Evolutionary conservation across 1,139 yeast species (phyloP), one percentile per base, ranked within the genome.

Genomic region (Meyerozyma athensensis): DNA sequence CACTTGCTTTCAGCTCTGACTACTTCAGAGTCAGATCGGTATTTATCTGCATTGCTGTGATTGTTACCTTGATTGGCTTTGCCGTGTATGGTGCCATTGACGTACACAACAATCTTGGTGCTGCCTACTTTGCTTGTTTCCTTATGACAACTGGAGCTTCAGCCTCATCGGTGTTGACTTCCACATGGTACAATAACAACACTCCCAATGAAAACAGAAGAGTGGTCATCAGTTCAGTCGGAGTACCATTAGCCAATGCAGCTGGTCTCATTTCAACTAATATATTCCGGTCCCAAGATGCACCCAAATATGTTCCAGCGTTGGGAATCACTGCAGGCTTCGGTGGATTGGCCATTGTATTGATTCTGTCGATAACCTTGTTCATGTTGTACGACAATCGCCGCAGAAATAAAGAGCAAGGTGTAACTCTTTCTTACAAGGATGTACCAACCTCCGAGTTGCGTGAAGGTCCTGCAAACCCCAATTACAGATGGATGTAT

Each of bases 161-260:
- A 9, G 62, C 62, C n/a, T 57, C 63, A 1, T 57, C 62, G 7
- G 77, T 71, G 7, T 56, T 72, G 39, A 65, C 73, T 2, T 68
- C 74, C 1, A 65, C 76, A 1, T 72, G 77, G 77, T 72, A 71
- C 47, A 72, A 67, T 46, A 72, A 72, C 52, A 72, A 72, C 45
- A 69, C 72, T 4, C 74, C 76, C 3, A 66, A 68, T 39, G 71
- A 63, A 36, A 66, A 65, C 38, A 43, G 63, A 34, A 49, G 63
- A 43, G 57, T 54, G 4, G 61, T 56, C 22, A 50, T 58, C 28
- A 51, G 58, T 14, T 58, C 63, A 4, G 60, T 59, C 7, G 63
- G 62, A 16, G 54, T 59, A 30, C 63, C 63, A 3, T 48, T 59
- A 31, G 63, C 63, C 12, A 59, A 59, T 41, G 63, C 62, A n/a